Base-by-base conservation (phyloP, 148 eudicot genomes). In the Camellia lanceoleosa region DNA sequence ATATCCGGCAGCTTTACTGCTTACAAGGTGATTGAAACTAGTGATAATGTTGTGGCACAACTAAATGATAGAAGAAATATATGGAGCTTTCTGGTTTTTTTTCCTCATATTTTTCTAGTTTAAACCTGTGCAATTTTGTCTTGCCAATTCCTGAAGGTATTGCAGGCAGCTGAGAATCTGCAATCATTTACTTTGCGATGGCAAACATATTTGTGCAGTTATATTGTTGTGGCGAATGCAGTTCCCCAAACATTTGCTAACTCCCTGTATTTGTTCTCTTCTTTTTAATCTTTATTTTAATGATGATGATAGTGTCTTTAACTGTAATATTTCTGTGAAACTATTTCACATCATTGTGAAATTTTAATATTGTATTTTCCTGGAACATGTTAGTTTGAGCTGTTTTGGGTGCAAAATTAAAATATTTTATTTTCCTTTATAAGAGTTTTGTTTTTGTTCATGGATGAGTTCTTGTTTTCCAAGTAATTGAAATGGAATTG, bases 1-100 rank as follows among this genome's bases (percentile, higher is more conserved):
- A 93, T 83, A 80, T 95, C 68, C 90, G 98, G 75, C 98, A 95
- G 80, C 89, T 95, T 38, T 93, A 93, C 79, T 95, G 92, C 88
- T 80, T 90, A 78, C 97, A 91, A 75, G 90, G 94, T 3, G 98
- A 95, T 41, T 92, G 44, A 82, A 58, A 46, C 59, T 16, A 18
- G 56, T 67, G 69, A 2, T 52, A 9, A 16, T n/a, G 23, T 44
- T 49, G 76, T 52, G 46, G 41, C 4, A 43, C 73, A 15, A 43
- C 51, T n/a, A 11, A 51, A 20, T 47, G 56, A 4, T 59, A 52
- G 69, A 47, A 47, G 69, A 68, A 76, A 3, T 8, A 82, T 47
- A 23, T 23, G 76, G 54, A 46, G 18, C 49, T 77, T 63, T 64
- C n/a, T 19, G 46, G 7, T 74, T 78, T 81, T 61, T 56, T 55